These are phyloP conservation scores for Tripterygium wilfordii DNA, from an alignment of 177 flowering plant species.

Conservation along the genomic window DNA sequence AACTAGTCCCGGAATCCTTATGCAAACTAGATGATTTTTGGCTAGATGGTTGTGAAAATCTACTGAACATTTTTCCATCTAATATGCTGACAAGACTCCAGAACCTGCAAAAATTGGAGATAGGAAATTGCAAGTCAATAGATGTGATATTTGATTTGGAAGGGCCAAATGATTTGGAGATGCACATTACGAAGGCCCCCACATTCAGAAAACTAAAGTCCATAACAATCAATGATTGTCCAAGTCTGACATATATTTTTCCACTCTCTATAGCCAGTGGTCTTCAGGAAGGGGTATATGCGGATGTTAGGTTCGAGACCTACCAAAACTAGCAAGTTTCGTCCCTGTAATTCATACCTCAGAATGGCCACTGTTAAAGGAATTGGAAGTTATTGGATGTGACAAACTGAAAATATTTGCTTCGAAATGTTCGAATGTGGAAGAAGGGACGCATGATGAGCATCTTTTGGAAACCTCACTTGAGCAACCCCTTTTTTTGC, in stretches of 20 bases:
- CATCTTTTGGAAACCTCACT: too few relatives aligned
- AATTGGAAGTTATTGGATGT: too few relatives aligned
- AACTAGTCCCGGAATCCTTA: neutral
- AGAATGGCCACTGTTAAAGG: too few relatives aligned
- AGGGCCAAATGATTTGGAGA: neutral
- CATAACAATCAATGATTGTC: neutral
- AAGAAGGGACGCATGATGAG: too few relatives aligned
- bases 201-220: neutral
- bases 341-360: too few relatives aligned
- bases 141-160: neutral
- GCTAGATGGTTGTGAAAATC: neutral
- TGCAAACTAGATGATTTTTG: neutral
- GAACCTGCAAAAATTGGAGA: neutral
- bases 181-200: neutral
- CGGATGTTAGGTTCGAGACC: neutral
- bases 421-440: too few relatives aligned
- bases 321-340: too few relatives aligned
- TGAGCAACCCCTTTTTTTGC: too few relatives aligned
- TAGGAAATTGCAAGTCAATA: neutral
- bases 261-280: neutral
- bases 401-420: too few relatives aligned
- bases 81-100: neutral
- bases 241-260: neutral
- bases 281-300: neutral
- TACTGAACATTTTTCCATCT: conserved; percentile 1